These are phyloP conservation scores for Thelonectria discophora DNA, from an alignment of 2,329 filamentous ascomycete genomes.

Conservation along the genomic window DNA sequence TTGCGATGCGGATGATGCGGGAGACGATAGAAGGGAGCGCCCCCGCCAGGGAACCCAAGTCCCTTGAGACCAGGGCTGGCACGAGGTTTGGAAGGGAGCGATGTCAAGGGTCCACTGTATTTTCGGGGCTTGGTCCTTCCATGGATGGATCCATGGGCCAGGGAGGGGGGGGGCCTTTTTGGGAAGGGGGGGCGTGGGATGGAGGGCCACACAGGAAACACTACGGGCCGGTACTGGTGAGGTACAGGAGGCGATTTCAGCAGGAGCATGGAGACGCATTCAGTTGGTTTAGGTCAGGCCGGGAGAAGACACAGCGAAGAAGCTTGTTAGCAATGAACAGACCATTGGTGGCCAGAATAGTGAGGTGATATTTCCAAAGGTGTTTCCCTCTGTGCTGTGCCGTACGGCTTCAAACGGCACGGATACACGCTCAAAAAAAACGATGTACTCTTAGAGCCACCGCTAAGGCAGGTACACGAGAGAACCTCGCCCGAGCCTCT, in stretches of 20 bases:
- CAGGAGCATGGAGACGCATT: too few relatives aligned
- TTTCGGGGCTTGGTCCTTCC: conserved; percentile 18
- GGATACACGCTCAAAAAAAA: background rate
- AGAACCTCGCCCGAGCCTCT: conserved; percentile 1
- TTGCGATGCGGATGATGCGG: conserved; percentile 30
- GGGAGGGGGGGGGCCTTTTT: conserved; percentile 11
- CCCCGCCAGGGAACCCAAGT: background rate
- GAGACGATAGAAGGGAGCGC: conserved; percentile 34
- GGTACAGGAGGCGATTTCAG: background rate
- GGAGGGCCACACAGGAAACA: background rate
- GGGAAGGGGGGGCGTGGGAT: conserved; percentile 21
- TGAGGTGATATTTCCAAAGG: background rate
- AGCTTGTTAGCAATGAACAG: background rate
- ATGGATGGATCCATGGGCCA: too few relatives aligned
- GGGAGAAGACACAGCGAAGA: too few relatives aligned
- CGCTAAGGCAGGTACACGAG: conserved; percentile 39
- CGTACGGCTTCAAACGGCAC: background rate
- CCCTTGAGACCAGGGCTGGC: conserved; percentile 34
- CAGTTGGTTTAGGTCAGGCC: too few relatives aligned
- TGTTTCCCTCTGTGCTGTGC: background rate
- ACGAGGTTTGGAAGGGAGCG: conserved; percentile 32
- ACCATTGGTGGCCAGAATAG: background rate
- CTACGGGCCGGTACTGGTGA: background rate
- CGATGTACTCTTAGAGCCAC: conserved; percentile 13
- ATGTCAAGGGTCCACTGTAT: conserved; percentile 24